These are phyloP conservation scores for Leucocoprinus leucothites DNA, from an alignment of 768 basidiomycete species.

Conservation along the genomic window DNA sequence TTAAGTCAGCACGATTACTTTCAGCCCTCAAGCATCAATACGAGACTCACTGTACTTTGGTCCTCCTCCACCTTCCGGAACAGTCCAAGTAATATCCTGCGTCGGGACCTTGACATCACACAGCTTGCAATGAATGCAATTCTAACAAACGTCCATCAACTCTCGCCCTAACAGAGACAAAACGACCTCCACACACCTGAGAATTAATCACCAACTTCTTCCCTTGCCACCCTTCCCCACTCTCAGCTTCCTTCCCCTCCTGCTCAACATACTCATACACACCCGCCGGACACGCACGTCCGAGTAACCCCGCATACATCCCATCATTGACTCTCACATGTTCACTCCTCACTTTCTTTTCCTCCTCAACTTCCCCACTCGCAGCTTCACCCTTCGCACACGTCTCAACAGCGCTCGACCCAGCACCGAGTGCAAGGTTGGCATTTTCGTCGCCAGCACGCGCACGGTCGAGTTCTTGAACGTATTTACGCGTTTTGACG, in stretches of 20 bases:
- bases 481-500: slow-evolving; percentile 30
- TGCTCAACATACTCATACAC: slow-evolving; percentile 95
- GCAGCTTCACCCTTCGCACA: slow-evolving; percentile 20
- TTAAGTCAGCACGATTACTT: no score
- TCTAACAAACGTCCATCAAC: slow-evolving; percentile 39
- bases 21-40: no score
- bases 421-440: slow-evolving; percentile 28
- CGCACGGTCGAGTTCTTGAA: slow-evolving; percentile 21
- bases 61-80: slow-evolving; percentile 95
- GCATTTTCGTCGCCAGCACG: slow-evolving; percentile 11
- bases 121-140: slow-evolving; percentile 91
- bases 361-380: slow-evolving; percentile 33
- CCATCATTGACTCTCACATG: slow-evolving; percentile 77
- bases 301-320: slow-evolving; percentile 86
- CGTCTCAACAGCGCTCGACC: slow-evolving; percentile 23
- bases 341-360: slow-evolving; percentile 40
- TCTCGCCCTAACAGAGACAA: background rate
- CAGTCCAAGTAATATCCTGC: slow-evolving; percentile 96
- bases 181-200: slow-evolving; percentile 51
- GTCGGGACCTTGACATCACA: slow-evolving; percentile 97
- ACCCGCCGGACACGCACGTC: slow-evolving; percentile 87
- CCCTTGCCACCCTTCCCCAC: slow-evolving; percentile 64
- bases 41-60: slow-evolving; percentile 82
- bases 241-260: slow-evolving; percentile 21
- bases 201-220: slow-evolving; percentile 95